phyloP scores from a whole-genome alignment of 176 grass and related monocot species.

The Alloteropsis semialata region DNA sequence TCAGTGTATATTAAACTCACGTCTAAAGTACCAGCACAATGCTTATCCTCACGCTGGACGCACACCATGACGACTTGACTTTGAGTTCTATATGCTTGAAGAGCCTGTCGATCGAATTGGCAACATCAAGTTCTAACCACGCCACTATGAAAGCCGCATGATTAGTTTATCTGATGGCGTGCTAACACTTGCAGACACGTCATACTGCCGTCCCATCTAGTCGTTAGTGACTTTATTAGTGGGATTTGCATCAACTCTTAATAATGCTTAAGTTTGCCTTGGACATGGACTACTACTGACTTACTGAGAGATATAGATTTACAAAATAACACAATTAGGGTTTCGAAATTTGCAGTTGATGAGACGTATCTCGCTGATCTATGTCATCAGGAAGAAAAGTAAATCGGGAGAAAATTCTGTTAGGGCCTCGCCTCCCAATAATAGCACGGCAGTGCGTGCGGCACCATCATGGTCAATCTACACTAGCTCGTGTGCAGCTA shows the following conservation, averaged over 20 bases:
- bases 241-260: conserved; percentile 19
- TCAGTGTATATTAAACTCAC: background rate
- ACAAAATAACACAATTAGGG: background rate
- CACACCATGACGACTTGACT: background rate
- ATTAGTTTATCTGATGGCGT: background rate
- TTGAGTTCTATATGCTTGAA: background rate
- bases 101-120: background rate
- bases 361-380: background rate
- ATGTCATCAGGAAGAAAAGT: background rate
- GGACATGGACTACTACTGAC: background rate
- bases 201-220: background rate
- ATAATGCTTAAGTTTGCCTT: background rate
- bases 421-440: background rate
- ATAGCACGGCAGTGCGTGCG: no score
- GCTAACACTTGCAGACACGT: background rate
- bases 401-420: background rate
- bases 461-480: no score
- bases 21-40: background rate
- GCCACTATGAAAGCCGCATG: background rate
- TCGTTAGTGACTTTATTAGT: conserved; percentile 4
- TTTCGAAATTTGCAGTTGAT: background rate
- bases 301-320: background rate
- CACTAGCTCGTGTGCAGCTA: background rate
- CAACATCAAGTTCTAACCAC: conserved; percentile 16
- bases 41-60: background rate